Evolutionary conservation across 1,139 yeast genomes (phyloP).

Genomic region (Candida pseudoviswanathii): DNA sequence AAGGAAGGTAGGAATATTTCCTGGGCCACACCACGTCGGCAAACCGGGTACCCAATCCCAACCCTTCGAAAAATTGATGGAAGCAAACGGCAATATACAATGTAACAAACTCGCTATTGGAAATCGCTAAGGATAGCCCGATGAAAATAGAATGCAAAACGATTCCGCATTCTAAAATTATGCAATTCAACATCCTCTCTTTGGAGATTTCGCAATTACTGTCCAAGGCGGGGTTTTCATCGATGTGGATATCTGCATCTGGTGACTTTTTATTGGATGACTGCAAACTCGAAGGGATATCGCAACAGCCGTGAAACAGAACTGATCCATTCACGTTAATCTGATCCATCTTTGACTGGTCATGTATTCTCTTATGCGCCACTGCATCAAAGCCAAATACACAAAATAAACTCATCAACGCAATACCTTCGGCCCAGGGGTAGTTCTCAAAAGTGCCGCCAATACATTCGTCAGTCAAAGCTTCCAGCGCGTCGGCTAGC

Average conservation of each 20-base stretch:
- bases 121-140: slow-evolving; percentile 42
- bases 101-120: slow-evolving; percentile 39
- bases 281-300: background rate
- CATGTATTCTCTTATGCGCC: slow-evolving; percentile 26
- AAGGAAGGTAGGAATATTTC: slow-evolving; percentile 30
- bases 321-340: background rate
- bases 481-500: slow-evolving; percentile 29
- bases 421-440: slow-evolving; percentile 38
- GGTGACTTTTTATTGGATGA: background rate
- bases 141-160: slow-evolving; percentile 44
- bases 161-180: slow-evolving; percentile 42
- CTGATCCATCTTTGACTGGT: slow-evolving; percentile 6
- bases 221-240: background rate
- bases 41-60: slow-evolving; percentile 43
- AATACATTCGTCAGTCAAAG: slow-evolving; percentile 30
- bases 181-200: slow-evolving; percentile 24
- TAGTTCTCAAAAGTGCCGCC: slow-evolving; percentile 32
- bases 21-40: slow-evolving; percentile 42
- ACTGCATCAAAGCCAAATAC: slow-evolving; percentile 34
- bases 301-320: background rate
- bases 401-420: slow-evolving; percentile 33
- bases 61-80: slow-evolving; percentile 46
- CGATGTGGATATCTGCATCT: background rate
- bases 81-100: slow-evolving; percentile 40
- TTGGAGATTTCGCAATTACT: slow-evolving; percentile 10